Base-by-base conservation (phyloP, 2,329 filamentous ascomycete species). In the Apiospora malaysiana region DNA sequence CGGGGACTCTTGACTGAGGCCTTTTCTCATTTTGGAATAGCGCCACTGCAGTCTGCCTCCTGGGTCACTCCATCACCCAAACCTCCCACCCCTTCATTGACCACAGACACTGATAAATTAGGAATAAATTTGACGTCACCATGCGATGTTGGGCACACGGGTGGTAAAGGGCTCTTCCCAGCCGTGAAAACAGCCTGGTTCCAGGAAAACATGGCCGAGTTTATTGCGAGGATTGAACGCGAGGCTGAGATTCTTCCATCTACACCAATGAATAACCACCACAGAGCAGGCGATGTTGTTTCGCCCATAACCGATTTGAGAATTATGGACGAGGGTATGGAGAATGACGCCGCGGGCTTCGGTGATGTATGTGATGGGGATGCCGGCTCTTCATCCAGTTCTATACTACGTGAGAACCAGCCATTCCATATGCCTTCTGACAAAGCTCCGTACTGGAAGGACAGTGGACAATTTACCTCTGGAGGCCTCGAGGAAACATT, bases 201-300 rank as follows among this genome's bases (percentile, higher is more conserved):
- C 16, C 68, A 59, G 46, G 78, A 81, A 66, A 78, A 69, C 23
- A 78, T 81, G 69, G 72, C 72, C n/a, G 78, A 81, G 18, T 82
- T 79, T 70, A 81, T 82, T 51, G 70, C 72, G 18, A 79, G 78
- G 68, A 80, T 82, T 59, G 81, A 82, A 70, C 73, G 66, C 49
- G 79, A 81, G 68, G 71, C 43, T 27, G 25, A 68, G 72, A 65
- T 69, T 65, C 23, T 49, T 27, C 23, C 40, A 51, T 40, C 32
- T 42, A 69, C 59, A 16, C 43, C 32, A 4, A 40, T 63, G 21
- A 23, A n/a, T 40, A 23, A 18, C 16, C 9, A 67, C 12, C 14
- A 46, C 25, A 27, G 16, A 27, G n/a, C 40, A 3, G n/a, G n/a
- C 18, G 23, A 27, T 18, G 42, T 18, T n/a, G 40, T n/a, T 46